These are phyloP conservation scores for Raffaelea arxii DNA, from an alignment of 2,329 filamentous ascomycete species.

Conservation along the genomic window DNA sequence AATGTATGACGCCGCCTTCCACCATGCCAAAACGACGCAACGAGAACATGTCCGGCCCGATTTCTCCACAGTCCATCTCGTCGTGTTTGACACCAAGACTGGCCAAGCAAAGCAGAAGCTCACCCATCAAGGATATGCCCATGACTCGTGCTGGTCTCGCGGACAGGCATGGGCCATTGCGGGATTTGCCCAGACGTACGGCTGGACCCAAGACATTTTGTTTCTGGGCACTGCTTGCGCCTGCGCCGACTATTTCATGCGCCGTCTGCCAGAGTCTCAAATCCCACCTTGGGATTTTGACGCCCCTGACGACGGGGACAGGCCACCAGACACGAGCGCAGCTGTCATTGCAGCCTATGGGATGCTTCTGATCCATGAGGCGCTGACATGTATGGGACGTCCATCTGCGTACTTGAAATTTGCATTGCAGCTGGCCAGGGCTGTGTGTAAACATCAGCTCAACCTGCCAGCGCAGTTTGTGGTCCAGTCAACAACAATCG, in stretches of 20 bases:
- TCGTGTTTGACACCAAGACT: conserved; percentile 30
- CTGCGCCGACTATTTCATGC: conserved; percentile 39
- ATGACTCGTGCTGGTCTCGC: conserved; percentile 37
- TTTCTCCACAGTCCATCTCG: conserved; percentile 29
- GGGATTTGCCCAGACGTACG: conserved; percentile 38
- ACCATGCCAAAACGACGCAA: conserved; percentile 29
- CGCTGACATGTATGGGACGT: conserved; percentile 14
- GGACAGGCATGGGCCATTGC: conserved; percentile 42
- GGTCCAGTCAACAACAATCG: conserved; percentile 7
- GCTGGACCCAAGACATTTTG: conserved; percentile 33
- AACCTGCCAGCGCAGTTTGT: conserved; percentile 8
- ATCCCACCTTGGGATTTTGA: conserved; percentile 18
- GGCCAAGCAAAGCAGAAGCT: conserved; percentile 31
- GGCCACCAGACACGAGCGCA: conserved; percentile 24
- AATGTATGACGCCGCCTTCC: conserved; percentile 24
- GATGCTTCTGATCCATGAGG: conserved; percentile 26
- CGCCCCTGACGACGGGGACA: neutral
- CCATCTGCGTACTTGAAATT: conserved; percentile 15
- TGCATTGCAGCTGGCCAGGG: conserved; percentile 18
- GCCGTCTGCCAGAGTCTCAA: conserved; percentile 19
- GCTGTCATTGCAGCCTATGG: conserved; percentile 30
- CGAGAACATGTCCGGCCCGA: conserved; percentile 30
- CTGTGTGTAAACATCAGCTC: conserved; percentile 15
- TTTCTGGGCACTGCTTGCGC: conserved; percentile 34
- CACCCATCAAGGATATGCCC: conserved; percentile 37